Conservation (phyloP, 2,329 filamentous ascomycete species). For the Mollisiaceae sp. region DNA sequence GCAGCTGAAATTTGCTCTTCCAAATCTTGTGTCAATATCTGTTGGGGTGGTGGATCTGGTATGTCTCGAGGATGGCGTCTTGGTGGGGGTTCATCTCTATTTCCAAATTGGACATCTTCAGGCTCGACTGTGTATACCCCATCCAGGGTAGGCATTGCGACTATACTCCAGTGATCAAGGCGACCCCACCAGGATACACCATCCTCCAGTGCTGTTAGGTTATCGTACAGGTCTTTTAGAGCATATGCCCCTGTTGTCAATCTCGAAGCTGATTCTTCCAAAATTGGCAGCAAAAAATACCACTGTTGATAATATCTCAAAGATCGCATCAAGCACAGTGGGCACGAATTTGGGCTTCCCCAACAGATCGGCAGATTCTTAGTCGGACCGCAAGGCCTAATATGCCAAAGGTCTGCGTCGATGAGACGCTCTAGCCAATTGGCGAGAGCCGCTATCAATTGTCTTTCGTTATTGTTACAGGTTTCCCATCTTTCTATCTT, state of each 20-base stretch:
- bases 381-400: neutral
- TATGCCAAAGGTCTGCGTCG: neutral
- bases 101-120: neutral
- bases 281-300: neutral
- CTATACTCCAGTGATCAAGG: neutral
- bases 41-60: neutral
- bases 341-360: neutral
- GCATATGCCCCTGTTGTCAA: neutral
- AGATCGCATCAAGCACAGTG: neutral
- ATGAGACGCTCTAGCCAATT: neutral
- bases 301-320: neutral
- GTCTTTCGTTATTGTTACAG: neutral
- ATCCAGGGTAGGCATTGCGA: neutral
- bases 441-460: neutral
- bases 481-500: neutral
- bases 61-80: neutral
- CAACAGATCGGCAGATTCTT: neutral
- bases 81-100: neutral
- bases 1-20: neutral
- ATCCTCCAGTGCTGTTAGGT: neutral
- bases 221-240: neutral
- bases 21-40: neutral
- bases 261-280: neutral
- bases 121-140: neutral
- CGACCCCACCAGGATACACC: neutral